A percentile compares a stretch with the other conserved stretches of the same genome.
These are phyloP conservation scores for Wickerhamomyces ciferrii DNA, from an alignment of 805 yeast genomes.

Conservation along the genomic window DNA sequence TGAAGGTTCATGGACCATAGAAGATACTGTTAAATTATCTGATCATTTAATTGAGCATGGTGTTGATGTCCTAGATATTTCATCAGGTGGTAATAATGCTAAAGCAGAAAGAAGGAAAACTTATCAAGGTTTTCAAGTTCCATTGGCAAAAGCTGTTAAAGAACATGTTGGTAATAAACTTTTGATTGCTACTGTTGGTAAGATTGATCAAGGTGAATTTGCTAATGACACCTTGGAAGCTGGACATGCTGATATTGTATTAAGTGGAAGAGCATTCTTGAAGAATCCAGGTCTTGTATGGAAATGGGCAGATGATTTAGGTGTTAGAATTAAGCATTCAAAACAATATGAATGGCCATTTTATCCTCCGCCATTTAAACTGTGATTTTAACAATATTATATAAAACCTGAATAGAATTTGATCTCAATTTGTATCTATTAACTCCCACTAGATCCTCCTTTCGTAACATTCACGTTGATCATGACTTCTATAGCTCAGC, in stretches of 20 bases:
- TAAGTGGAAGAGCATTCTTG: slow-evolving; percentile 41
- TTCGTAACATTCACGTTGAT: no score
- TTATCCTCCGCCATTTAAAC: slow-evolving; percentile 5
- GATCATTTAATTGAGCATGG: slow-evolving; percentile 35
- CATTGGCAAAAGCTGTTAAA: slow-evolving; percentile 36
- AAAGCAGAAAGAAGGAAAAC: slow-evolving; percentile 24
- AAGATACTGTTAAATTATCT: slow-evolving; percentile 38
- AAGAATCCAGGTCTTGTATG: slow-evolving; percentile 45
- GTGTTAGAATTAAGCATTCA: slow-evolving; percentile 34
- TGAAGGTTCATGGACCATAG: slow-evolving; percentile 36
- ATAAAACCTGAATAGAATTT: no score
- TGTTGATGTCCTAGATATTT: slow-evolving; percentile 48
- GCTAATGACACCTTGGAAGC: slow-evolving; percentile 37
- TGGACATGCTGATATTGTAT: slow-evolving; percentile 40
- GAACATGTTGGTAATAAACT: slow-evolving; percentile 36
- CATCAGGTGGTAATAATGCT: slow-evolving; percentile 45
- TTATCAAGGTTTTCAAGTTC: slow-evolving; percentile 29
- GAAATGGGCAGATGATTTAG: slow-evolving; percentile 45
- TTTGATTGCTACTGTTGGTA: slow-evolving; percentile 43
- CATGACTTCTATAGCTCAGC: no score
- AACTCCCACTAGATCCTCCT: no score
- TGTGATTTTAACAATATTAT: no score
- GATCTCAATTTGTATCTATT: no score
- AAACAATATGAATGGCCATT: slow-evolving; percentile 27
- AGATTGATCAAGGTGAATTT: slow-evolving; percentile 26